Percentiles rank a stretch among this genome's conserved stretches.
phyloP scores from a whole-genome alignment of 352 stramenopile genomes.

The Phytophthora fragariaefolia region DNA sequence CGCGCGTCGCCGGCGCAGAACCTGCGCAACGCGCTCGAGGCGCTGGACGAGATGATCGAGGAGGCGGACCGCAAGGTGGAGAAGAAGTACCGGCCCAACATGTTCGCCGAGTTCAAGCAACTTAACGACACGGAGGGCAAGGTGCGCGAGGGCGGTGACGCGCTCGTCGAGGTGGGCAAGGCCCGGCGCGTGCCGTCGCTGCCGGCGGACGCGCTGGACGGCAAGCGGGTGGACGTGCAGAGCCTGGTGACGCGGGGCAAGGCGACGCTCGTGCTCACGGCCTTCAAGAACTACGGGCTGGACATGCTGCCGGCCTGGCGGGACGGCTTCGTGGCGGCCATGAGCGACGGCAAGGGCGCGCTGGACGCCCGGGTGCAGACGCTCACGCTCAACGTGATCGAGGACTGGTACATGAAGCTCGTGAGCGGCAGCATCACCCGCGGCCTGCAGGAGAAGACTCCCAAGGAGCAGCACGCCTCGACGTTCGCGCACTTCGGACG shows the following conservation, averaged over 20 bases:
- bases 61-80: conserved; percentile 85
- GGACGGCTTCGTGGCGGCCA: conserved; percentile 61
- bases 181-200: conserved; percentile 64
- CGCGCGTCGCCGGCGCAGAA: conserved; percentile 70
- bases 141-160: conserved; percentile 55
- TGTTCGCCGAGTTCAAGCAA: conserved; percentile 90
- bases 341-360: conserved; percentile 34
- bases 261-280: conserved; percentile 78
- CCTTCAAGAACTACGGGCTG: conserved; percentile 89
- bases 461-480: conserved; percentile 49
- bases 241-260: conserved; percentile 55
- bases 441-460: conserved; percentile 63
- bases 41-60: conserved; percentile 83
- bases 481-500: conserved; percentile 80
- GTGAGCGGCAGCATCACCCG: conserved; percentile 71
- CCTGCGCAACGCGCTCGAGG: conserved; percentile 74
- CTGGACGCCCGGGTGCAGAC: conserved; percentile 53
- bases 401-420: conserved; percentile 91
- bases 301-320: conserved; percentile 84
- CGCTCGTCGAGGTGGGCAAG: conserved; percentile 67
- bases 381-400: conserved; percentile 83
- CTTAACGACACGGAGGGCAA: conserved; percentile 90
- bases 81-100: conserved; percentile 89
- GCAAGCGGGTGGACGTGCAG: conserved; percentile 58
- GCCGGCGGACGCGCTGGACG: conserved; percentile 54